Evolutionary conservation across 176 grass and related monocot genomes (phyloP), one percentile per base, ranked within the genome.

Genomic region (Carex kokanica): DNA sequence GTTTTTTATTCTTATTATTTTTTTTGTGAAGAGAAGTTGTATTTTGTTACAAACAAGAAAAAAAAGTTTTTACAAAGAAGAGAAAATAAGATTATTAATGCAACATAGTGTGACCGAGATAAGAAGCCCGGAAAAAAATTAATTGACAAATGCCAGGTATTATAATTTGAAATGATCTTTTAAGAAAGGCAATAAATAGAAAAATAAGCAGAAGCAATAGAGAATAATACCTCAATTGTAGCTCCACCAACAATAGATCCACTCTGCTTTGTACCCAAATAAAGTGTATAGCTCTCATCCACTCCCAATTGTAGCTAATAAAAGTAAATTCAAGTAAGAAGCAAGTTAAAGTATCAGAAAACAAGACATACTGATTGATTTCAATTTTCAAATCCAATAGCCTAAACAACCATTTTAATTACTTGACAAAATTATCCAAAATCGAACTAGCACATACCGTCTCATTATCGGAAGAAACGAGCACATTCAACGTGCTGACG

Each of bases 271-370:
- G 63, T 6, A 77, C 64, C 88, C 54, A 91, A 78, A 41, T 87
- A 93, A 81, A 93, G 88, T 8, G 63, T 66, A 80, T 98, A 98
- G 84, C 96, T 95, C 92, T 98, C 96, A 55, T 98, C 96, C 41
- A 93, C 91, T 29, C 93, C 96, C 27, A 95, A 73, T 60, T 88
- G 87, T 25, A 98, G 41, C 96, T 98, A 36, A 64, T 54, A 27
- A 15, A 27, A 10, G 3, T 60, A 24, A 55, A 55, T 40, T 80
- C 71, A 84, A 63, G 41, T 24, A 51, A 66, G 24, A 83, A 60
- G 8, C 25, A 21, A n/a, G 14, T 59, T 11, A 0, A 80, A 40
- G 2, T 21, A 80, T 41, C 77, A n/a, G 16, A 32, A 40, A 79
- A 47, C 12, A 75, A 45, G 31, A 9, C 6, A 53, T 15, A 60